phyloP scores from a whole-genome alignment of 257 asterid genomes.

The Galeopsis tetrahit region DNA sequence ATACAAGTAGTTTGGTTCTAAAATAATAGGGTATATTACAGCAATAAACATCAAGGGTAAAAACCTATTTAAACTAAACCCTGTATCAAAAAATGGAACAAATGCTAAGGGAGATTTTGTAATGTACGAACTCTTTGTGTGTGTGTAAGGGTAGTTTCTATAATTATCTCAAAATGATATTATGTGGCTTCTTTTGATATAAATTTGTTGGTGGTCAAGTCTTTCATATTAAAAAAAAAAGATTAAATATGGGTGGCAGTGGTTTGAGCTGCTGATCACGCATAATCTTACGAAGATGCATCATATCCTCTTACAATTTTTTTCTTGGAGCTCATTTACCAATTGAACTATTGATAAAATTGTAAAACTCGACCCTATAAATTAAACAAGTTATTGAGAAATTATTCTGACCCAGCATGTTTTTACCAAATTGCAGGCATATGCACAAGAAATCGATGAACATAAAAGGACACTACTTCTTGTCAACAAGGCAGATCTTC shows the following conservation, averaged over 20 bases:
- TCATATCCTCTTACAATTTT: neutral
- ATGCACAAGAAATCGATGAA: slow-evolving; percentile 85
- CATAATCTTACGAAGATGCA: neutral
- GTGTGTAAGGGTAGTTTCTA: neutral
- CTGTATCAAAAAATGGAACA: neutral
- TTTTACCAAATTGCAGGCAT: slow-evolving; percentile 59
- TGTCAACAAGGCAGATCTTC: slow-evolving; percentile 95
- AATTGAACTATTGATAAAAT: neutral
- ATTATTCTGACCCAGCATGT: slow-evolving; percentile 7
- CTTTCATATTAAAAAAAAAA: neutral
- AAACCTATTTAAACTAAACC: neutral
- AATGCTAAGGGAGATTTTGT: neutral
- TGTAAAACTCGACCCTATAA: neutral
- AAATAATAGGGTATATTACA: neutral
- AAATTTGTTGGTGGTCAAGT: neutral
- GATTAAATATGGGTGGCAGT: slow-evolving; percentile 9
- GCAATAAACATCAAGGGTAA: neutral
- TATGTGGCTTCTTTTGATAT: slow-evolving; percentile 17
- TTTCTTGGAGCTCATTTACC: slow-evolving; percentile 10
- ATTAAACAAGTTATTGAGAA: neutral
- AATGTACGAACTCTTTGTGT: neutral
- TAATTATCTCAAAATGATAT: neutral
- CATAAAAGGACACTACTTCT: slow-evolving; percentile 94
- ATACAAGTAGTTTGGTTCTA: slow-evolving; percentile 24
- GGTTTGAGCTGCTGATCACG: slow-evolving; percentile 25